Base-by-base conservation (phyloP, 2,329 filamentous ascomycete species). In the Fusarium brevicatenulatum region DNA sequence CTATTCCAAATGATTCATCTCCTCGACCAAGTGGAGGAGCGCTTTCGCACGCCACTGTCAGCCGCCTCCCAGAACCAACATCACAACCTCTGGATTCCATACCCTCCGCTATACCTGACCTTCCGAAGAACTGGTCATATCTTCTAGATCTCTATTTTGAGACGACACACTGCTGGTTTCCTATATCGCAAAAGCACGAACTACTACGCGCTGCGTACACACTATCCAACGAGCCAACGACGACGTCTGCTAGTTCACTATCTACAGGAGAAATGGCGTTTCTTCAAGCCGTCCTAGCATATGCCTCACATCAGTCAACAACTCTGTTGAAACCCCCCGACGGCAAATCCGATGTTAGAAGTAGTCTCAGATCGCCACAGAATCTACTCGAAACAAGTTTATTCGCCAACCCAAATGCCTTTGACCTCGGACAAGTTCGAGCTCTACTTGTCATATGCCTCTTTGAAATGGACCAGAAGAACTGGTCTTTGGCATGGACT, bases 111-210 rank as follows among this genome's bases (percentile, higher is more conserved):
- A 1, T 34, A 8, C 19, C 53, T 10, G n/a, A 52, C 4, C 28
- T 67, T 10, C 64, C 62, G 12, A 32, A 40, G 6, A n/a, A 66
- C 23, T 67, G 64, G 64, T 37, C 62, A 9, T 60, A 36, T 5
- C 62, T 67, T 0, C 36, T 67, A 3, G 64, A 67, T 1, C 23
- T 67, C 0, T 67, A 67, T 40, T 66, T 67, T 1, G 64, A 67
- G 18, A 66, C 64, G 0, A 66, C 64, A 0, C 53, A 67, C 28
- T 52, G 44, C 12, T 67, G 64, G 64, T 32, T 67, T 9, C 64
- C 64, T 0, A 60, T 66, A 10, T 60, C 64, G 1, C 64, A 67
- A 3, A 67, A 67, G 3, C 64, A 67, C 5, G 62, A 67, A 12
- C 62, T 67, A 4, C 9, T 67, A 8, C 64, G 64, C 1, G 19